These are phyloP conservation scores for Colletotrichum horii DNA, from an alignment of 2,329 filamentous ascomycete species.

Conservation along the genomic window DNA sequence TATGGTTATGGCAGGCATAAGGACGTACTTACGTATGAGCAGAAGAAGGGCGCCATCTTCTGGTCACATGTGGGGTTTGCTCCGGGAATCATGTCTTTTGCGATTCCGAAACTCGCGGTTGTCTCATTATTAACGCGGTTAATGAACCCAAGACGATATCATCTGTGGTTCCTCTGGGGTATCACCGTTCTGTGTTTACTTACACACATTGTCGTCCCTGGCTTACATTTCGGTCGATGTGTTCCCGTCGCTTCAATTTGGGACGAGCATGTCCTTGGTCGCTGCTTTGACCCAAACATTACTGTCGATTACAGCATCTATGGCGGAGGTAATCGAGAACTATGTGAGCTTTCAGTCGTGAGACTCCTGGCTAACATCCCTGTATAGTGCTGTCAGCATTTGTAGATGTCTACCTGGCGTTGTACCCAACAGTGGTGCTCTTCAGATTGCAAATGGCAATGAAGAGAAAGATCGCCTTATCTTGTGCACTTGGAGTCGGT, in stretches of 20 bases:
- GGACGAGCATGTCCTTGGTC: slow-evolving; percentile 37
- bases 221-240: slow-evolving; percentile 47
- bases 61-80: slow-evolving; percentile 42
- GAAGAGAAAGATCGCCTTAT: slow-evolving; percentile 45
- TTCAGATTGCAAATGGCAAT: slow-evolving; percentile 40
- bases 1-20: slow-evolving; percentile 45
- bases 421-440: slow-evolving; percentile 44
- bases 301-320: slow-evolving; percentile 36
- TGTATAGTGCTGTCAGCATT: slow-evolving; percentile 38
- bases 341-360: neutral
- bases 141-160: slow-evolving; percentile 38
- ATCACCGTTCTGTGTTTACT: slow-evolving; percentile 36
- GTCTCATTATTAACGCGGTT: slow-evolving; percentile 41
- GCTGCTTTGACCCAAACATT: slow-evolving; percentile 37
- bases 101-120: slow-evolving; percentile 46
- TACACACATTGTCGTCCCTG: slow-evolving; percentile 35
- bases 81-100: slow-evolving; percentile 43
- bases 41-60: slow-evolving; percentile 34
- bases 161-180: slow-evolving; percentile 40
- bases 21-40: slow-evolving; percentile 28
- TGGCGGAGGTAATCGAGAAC: neutral
- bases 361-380: neutral
- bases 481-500: slow-evolving; percentile 41
- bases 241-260: slow-evolving; percentile 42
- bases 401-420: slow-evolving; percentile 45